Conservation (phyloP, 2,329 filamentous ascomycete species). For the Blastomyces emzantsi region DNA sequence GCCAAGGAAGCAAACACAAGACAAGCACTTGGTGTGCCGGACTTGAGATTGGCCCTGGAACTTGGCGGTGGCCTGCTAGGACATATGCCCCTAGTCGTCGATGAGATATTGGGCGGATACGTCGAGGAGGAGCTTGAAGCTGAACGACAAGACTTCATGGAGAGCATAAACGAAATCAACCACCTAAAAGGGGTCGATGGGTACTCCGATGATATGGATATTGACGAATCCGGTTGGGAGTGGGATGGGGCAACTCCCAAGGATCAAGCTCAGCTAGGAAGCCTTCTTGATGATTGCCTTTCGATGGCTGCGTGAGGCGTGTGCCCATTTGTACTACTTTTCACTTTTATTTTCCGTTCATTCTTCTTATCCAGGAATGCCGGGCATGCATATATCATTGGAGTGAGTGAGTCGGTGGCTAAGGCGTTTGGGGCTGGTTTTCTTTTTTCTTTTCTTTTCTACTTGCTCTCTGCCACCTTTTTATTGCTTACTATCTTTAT, state of each 20-base stretch:
- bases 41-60: slow-evolving; percentile 65
- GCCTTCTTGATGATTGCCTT: slow-evolving; percentile 35
- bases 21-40: slow-evolving; percentile 64
- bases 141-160: slow-evolving; percentile 28
- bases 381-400: slow-evolving; percentile 8
- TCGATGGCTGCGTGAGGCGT: slow-evolving; percentile 30
- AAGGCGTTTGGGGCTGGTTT: slow-evolving; percentile 3
- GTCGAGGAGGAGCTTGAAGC: slow-evolving; percentile 65
- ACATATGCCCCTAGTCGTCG: slow-evolving; percentile 66
- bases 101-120: slow-evolving; percentile 60
- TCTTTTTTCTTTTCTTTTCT: too few relatives aligned
- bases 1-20: slow-evolving; percentile 65
- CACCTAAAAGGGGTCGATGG: slow-evolving; percentile 18
- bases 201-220: slow-evolving; percentile 32
- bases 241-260: slow-evolving; percentile 32
- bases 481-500: neutral
- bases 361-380: neutral
- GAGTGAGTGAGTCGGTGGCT: neutral
- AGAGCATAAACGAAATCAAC: slow-evolving; percentile 6
- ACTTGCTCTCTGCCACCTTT: neutral
- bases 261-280: slow-evolving; percentile 32
- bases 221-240: slow-evolving; percentile 31
- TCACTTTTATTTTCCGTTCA: neutral
- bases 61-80: slow-evolving; percentile 67
- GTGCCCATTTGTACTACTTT: neutral